These are phyloP conservation scores for Termitomyces sp. DNA, from an alignment of 768 basidiomycete species.

Conservation along the genomic window DNA sequence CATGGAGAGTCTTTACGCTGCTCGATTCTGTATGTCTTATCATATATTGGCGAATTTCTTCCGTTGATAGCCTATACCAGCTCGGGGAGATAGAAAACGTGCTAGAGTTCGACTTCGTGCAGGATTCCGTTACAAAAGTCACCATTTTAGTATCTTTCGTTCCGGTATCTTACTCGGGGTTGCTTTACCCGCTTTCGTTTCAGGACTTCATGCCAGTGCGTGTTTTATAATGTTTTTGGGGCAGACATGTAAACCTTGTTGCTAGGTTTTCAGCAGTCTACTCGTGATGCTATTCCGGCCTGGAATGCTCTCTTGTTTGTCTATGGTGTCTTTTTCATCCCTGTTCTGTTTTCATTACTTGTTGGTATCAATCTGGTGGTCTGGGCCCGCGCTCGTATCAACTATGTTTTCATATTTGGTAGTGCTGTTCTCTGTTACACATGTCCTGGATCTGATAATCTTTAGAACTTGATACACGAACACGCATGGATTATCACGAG, in stretches of 20 bases:
- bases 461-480: constrained; percentile 63
- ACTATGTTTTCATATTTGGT: constrained; percentile 94
- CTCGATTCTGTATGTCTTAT: constrained; percentile 53
- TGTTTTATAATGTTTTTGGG: background rate
- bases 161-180: constrained; percentile 71
- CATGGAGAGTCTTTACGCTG: constrained; percentile 73
- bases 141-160: constrained; percentile 69
- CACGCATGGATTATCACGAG: constrained; percentile 70
- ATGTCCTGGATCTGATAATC: background rate
- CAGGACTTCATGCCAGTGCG: constrained; percentile 59
- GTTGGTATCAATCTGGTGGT: constrained; percentile 81
- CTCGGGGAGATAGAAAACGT: constrained; percentile 69
- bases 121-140: constrained; percentile 41
- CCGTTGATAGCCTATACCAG: constrained; percentile 20
- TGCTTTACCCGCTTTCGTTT: constrained; percentile 59
- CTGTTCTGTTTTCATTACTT: constrained; percentile 67
- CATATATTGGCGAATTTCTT: background rate
- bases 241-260: background rate
- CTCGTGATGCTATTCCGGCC: constrained; percentile 49
- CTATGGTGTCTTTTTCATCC: constrained; percentile 71
- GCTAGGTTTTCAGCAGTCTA: constrained; percentile 50
- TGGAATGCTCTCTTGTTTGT: constrained; percentile 75
- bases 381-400: constrained; percentile 75
- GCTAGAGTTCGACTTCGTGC: constrained; percentile 66
- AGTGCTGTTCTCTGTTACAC: constrained; percentile 16